Percentiles rank a stretch among this genome's conserved stretches.
Conservation (phyloP, 177 flowering plant genomes). For the Vitis hybrid region DNA sequence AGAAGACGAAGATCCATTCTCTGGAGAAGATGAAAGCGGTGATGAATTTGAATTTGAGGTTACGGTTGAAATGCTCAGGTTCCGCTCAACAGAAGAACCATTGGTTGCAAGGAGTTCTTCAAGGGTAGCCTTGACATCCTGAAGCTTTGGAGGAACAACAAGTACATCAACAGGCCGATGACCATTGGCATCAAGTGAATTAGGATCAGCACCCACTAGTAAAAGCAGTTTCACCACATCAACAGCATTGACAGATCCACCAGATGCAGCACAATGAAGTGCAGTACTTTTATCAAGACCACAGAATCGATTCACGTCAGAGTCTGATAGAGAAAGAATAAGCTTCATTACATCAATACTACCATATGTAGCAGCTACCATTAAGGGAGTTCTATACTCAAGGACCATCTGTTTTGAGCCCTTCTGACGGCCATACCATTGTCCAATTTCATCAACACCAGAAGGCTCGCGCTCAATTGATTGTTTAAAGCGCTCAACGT, state of each 20-base stretch:
- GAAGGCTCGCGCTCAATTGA: constrained; percentile 51
- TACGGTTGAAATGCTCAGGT: constrained; percentile 31
- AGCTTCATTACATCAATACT: constrained; percentile 66
- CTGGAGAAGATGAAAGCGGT: constrained; percentile 44
- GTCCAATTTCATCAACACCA: constrained; percentile 59
- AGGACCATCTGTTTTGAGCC: constrained; percentile 82
- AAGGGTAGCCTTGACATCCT: constrained; percentile 34
- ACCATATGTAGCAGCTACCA: constrained; percentile 96
- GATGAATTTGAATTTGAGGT: constrained; percentile 43
- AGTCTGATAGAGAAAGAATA: constrained; percentile 54
- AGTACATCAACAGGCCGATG: constrained; percentile 61
- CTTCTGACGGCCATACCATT: constrained; percentile 82
- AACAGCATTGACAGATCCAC: constrained; percentile 66
- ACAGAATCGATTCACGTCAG: constrained; percentile 61
- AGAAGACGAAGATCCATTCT: constrained; percentile 51
- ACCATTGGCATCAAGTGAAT: constrained; percentile 57
- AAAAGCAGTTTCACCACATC: constrained; percentile 67
- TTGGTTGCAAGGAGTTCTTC: constrained; percentile 47
- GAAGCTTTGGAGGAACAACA: constrained; percentile 52
- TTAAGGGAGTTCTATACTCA: constrained; percentile 76
- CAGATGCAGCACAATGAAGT: constrained; percentile 92
- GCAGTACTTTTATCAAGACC: constrained; percentile 71
- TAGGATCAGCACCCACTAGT: constrained; percentile 65
- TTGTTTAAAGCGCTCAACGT: constrained; percentile 56
- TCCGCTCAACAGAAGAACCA: constrained; percentile 26